Conservation (phyloP, 106 monocot genomes). For the Hemerocallis citrina region DNA sequence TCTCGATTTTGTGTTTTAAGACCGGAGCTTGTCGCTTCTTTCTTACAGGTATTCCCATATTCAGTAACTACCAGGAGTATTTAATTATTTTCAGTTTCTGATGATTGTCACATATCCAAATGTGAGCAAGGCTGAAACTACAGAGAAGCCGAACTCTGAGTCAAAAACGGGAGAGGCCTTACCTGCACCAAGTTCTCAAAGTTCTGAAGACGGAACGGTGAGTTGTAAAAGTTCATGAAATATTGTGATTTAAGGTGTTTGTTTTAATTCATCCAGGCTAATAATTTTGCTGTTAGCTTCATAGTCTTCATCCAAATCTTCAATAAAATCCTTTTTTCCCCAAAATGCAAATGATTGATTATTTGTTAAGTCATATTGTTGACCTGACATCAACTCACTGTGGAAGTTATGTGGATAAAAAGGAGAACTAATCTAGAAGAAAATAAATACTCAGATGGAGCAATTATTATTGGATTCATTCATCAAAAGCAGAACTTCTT, state of each 20-base stretch:
- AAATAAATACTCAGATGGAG: no score
- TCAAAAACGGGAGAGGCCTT: conserved; percentile 7
- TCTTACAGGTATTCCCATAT: conserved; percentile 47
- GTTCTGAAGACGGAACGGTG: conserved; percentile 15
- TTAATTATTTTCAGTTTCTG: background rate
- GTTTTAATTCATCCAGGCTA: background rate
- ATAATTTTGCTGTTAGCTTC: no score
- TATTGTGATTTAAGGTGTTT: background rate
- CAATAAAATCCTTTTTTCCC: background rate
- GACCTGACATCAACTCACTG: no score
- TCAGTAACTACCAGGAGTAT: background rate
- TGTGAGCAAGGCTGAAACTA: conserved; percentile 45
- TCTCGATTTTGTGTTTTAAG: conserved; percentile 84
- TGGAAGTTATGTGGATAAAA: no score
- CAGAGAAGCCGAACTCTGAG: conserved; percentile 9
- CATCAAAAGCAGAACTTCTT: no score
- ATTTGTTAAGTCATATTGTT: no score
- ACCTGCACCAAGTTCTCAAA: conserved; percentile 16
- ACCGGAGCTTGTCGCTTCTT: conserved; percentile 81
- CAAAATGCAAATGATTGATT: no score
- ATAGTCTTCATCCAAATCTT: background rate
- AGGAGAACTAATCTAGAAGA: no score
- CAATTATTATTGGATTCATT: no score
- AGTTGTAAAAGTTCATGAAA: background rate
- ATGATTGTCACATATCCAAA: conserved; percentile 1